These are phyloP conservation scores for Amaranthus tricolor DNA, from an alignment of 179 eudicot species.

Conservation along the genomic window DNA sequence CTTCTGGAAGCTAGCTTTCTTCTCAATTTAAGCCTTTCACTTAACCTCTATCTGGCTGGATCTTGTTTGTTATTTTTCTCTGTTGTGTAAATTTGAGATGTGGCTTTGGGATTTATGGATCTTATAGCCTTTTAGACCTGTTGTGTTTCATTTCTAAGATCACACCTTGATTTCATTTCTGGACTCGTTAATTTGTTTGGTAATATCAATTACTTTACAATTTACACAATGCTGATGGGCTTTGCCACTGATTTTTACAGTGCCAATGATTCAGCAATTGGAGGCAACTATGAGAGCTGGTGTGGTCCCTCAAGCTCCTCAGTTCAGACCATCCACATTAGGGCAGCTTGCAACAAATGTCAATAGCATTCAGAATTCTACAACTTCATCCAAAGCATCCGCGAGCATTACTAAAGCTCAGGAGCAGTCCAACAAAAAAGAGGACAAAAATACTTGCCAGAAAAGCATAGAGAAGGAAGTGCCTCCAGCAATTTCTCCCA, in stretches of 20 bases:
- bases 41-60: background rate
- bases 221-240: background rate
- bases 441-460: slow-evolving; percentile 1
- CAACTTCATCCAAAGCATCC: slow-evolving; percentile 12
- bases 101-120: background rate
- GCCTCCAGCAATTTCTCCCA: slow-evolving; percentile 32
- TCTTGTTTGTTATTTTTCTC: background rate
- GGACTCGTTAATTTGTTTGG: background rate
- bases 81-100: background rate
- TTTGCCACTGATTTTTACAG: slow-evolving; percentile 32
- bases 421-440: slow-evolving; percentile 17
- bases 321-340: slow-evolving; percentile 49
- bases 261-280: slow-evolving; percentile 83
- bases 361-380: background rate
- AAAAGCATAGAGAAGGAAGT: slow-evolving; percentile 8
- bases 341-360: slow-evolving; percentile 16
- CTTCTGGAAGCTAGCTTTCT: background rate
- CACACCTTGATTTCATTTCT: background rate
- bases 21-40: background rate
- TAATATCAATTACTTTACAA: background rate
- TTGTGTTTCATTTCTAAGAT: background rate
- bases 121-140: background rate
- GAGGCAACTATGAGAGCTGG: slow-evolving; percentile 74
- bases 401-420: slow-evolving; percentile 1
- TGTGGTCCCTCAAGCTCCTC: slow-evolving; percentile 82